Evolutionary conservation across 2,329 filamentous ascomycete species (phyloP).

Genomic region (Fusarium sp.): DNA sequence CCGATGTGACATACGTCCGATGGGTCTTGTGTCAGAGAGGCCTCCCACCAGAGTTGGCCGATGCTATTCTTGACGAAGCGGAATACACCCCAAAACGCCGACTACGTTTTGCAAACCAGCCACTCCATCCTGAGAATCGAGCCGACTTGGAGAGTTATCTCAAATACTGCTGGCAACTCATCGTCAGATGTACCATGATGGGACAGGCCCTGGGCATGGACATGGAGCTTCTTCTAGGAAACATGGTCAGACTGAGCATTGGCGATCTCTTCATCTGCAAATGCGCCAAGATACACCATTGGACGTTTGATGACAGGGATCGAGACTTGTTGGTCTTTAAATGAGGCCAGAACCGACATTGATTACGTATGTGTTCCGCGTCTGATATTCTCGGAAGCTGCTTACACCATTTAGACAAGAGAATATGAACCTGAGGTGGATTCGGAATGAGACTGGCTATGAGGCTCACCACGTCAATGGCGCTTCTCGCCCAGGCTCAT

Average conservation of each 20-base stretch:
- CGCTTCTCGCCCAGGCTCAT: neutral
- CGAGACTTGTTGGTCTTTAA: neutral
- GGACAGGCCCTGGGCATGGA: neutral
- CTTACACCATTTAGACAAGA: neutral
- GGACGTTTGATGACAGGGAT: neutral
- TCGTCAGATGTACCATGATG: conserved; percentile 20
- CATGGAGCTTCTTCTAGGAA: neutral
- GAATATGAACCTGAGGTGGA: neutral
- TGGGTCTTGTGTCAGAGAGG: neutral
- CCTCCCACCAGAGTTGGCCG: conserved; percentile 2
- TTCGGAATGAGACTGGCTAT: too few species aligned
- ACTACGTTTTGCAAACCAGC: neutral
- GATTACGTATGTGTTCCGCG: neutral
- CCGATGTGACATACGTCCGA: neutral
- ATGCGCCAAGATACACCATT: neutral
- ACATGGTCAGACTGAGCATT: neutral
- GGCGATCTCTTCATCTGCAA: neutral
- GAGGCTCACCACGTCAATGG: neutral
- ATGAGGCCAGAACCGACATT: neutral
- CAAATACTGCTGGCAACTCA: conserved; percentile 22
- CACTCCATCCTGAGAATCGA: neutral
- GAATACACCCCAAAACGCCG: neutral
- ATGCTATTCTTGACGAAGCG: neutral
- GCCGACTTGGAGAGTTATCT: conserved; percentile 2
- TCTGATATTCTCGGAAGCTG: neutral